Base-by-base conservation (phyloP, 805 yeast species). In the Pichia deserticola region DNA sequence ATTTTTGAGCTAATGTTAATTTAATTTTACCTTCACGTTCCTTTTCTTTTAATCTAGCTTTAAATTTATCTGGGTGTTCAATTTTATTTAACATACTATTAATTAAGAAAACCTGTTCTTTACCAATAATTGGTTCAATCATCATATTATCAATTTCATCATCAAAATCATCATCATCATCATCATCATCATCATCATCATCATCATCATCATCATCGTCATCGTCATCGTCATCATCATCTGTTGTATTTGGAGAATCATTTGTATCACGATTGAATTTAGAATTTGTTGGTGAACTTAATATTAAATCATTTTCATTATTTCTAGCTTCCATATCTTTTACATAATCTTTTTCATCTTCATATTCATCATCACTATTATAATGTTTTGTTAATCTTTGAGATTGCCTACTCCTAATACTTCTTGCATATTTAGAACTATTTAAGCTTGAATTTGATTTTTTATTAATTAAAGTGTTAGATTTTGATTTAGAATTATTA, bases 111-210 rank as follows among this genome's bases (percentile, higher is more conserved):
- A 77, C 64, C 54, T 78, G 81, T 11, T 71, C 69, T 35, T 70
- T 70, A 29, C 80, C 81, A 36, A 79, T 77, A 2, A 79, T 79
- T 8, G 75, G 73, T 48, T 70, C 75, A 25, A 70, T 69, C 48
- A 66, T 58, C 49, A 68, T 69, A 44, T 66, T 67, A 46, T 69
- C 73, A 3, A 68, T 62, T 43, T 65, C 72, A 51, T 67, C 69
- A 48, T 68, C 70, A 45, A 64, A 64, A 40, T 67, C 71, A 43
- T 56, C 63, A 15, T 62, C 67, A 25, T 58, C 63, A 9, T 58
- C 64, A 28, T 57, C 67, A 3, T 61, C 66, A 11, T 63, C 66
- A 9, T 56, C 61, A 10, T 57, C 64, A 3, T 52, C 55, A 32
- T 51, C 57, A 3, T 48, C 55, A 25, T 50, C 57, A 7, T 44